Base-by-base conservation (phyloP, 1,284 basidiomycete genomes). In the Papiliotrema fonsecae region DNA sequence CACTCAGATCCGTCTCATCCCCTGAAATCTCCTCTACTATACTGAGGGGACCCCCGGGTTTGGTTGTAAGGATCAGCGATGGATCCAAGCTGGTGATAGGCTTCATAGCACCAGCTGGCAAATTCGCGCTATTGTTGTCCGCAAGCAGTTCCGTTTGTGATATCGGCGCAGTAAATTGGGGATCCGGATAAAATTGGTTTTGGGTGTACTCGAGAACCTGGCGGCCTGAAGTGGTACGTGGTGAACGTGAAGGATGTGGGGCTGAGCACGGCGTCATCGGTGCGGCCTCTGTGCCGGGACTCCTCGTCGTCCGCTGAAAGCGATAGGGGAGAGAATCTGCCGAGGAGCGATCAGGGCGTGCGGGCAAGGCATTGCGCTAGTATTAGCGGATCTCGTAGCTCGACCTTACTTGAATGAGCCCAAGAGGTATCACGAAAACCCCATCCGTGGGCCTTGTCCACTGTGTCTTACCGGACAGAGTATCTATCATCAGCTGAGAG, bases 361-460 rank as follows among this genome's bases (percentile, higher is more conserved):
- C 40, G 2, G 57, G 57, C 10, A 61, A 49, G 26, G 55, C 57
- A 40, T 55, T 59, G 22, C 67, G 81, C 86, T 84, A 61, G 21
- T 39, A 7, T 13, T 50, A 28, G 44, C 27, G 9, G 9, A 5
- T 6, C 19, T 16, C 14, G 7, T 26, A 21, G 11, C 26, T 2
- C 6, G 25, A 13, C 50, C 64, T 44, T 30, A 67, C 69, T 57
- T 94, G 92, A 16, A 96, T 83, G 54, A 90, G 81, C 5, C 84
- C 84, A 47, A 96, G 77, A 27, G 92, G 92, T 55, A 97, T 93
- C 28, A 97, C 85, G 67, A 94, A 90, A 16, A 82, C 86, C 28
- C 65, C 62, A 24, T 64, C 67, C 11, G 77, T 73, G 5, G 92
- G 92, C 25, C 86, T 81, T 49, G 87, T 86, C 92, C 92, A 97